Evolutionary conservation across 2,329 filamentous ascomycete species (phyloP), one percentile per base, ranked within the genome.

Genomic region (Atkinsonella hypoxylon): DNA sequence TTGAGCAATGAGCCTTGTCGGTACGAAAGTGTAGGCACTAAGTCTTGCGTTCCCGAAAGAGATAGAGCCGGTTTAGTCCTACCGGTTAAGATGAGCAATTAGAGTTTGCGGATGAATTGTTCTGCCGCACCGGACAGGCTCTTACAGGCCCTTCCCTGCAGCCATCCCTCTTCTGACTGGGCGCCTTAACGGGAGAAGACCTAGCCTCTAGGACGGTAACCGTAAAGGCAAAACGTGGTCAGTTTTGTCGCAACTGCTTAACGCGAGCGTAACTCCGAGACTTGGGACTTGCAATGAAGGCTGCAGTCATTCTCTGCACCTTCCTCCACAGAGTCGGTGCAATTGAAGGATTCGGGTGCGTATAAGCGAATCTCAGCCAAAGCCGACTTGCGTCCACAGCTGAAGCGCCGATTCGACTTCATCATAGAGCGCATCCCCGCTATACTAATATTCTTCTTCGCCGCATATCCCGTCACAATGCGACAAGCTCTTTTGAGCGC

Each of bases 401-500:
- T 30, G 31, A 38, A 47, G 38, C 49, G 49, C 49, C 38, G 36
- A 43, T 43, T 32, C 43, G 18, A 38, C 44, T 1, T 38, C 32
- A 31, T 11, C 43, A 10, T 12, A 30, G n/a, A 49, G 5, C 20
- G 15, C 32, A 11, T 22, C 26, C 41, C 48, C 22, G 12, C 36
- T 3, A 17, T 31, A 18, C 40, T 10, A 9, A 39, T 26, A 48
- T 22, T 12, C n/a, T 36, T 15, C 34, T 1, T 36, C 46, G 30
- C 26, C 17, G 36, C n/a, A 11, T 18, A 18, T 12, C 26, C 41
- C 34, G 31, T 43, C 36, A 51, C 44, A 15, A 66, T 67, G 64
- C 64, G 59, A 39, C 53, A 63, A 47, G 53, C 49, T 41, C 46
- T 58, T 18, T 54, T 59, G 10, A 54, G 62, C 15, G 48, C 71